Evolutionary conservation across 768 basidiomycete genomes (phyloP), one percentile per base, ranked within the genome.

Genomic region (Auriscalpium orientale): DNA sequence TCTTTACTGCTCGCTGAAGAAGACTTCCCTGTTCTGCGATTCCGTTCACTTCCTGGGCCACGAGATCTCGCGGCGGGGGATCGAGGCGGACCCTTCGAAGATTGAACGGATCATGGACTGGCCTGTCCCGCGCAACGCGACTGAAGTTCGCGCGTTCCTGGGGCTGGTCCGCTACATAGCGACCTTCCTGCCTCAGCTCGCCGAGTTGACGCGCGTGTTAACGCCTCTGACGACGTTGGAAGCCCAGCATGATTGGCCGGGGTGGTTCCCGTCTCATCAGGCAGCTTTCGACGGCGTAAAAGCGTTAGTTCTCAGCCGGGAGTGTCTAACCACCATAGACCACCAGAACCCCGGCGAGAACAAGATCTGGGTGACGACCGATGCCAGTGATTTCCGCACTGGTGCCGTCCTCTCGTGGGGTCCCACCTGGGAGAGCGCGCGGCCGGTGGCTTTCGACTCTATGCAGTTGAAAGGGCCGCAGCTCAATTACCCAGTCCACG

Each of bases 231-330:
- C 71, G 8, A 63, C 62, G 1, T 57, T 64, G 13, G 60, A 64
- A 2, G 57, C 34, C 10, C 54, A 66, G 1, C 57, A 58, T 6
- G 21, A 28, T 1, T 69, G 66, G 18, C 67, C 66, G 1, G 21
- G 6, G 0, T 72, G 70, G 72, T 59, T 65, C 3, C 47, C 65
- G 10, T 8, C 15, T 0, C 68, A 73, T 49, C 67, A 72, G 36
- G 51, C 62, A 0, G 72, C 74, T 0, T 78, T 78, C 54, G 66
- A 74, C 9, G 62, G 66, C 0, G 65, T 76, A 3, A 72, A 76
- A 55, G 34, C 28, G 1, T 28, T 70, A 0, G 70, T 73, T 1
- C 21, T 61, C 5, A 56, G 64, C 15, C 46, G 54, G 1, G 61
- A 65, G 1, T 72, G 68, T 47, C 61, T 73, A 0, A 74, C 67